Evolutionary conservation across 306 rosid species (phyloP).

Genomic region (Lotus japonicus): DNA sequence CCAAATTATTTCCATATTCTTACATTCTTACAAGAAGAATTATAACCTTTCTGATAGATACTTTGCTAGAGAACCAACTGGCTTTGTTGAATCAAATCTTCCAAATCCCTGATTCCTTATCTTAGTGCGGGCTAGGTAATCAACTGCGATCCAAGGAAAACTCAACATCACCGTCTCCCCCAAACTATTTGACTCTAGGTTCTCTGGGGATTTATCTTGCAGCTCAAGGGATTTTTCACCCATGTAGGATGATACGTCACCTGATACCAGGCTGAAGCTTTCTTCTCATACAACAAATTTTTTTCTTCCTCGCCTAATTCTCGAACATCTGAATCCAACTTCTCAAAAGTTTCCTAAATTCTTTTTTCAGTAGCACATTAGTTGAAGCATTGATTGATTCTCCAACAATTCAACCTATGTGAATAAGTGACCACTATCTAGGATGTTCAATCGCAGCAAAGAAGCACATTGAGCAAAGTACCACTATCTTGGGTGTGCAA

Average conservation of each 20-base stretch:
- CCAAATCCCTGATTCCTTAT: conserved; percentile 29
- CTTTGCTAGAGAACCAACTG: conserved; percentile 51
- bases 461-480: too few species aligned
- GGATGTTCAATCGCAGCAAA: too few species aligned
- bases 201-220: conserved; percentile 25
- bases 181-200: conserved; percentile 31
- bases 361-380: conserved; percentile 76
- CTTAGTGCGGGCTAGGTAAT: conserved; percentile 79
- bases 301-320: conserved; percentile 54
- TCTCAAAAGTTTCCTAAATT: conserved; percentile 70
- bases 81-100: conserved; percentile 41
- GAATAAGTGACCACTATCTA: too few species aligned
- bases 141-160: conserved; percentile 80
- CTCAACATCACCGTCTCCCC: conserved; percentile 49
- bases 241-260: conserved; percentile 77
- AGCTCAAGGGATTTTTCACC: conserved; percentile 41
- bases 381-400: too few species aligned
- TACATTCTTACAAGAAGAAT: too few species aligned
- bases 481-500: too few species aligned
- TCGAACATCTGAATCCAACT: conserved; percentile 32
- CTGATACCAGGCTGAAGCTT: conserved; percentile 86
- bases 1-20: too few species aligned
- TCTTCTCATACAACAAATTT: conserved; percentile 55
- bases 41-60: conserved; percentile 57
- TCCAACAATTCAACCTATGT: too few species aligned